phyloP scores from a whole-genome alignment of 176 grass and related monocot genomes.

The Carex littledalei region DNA sequence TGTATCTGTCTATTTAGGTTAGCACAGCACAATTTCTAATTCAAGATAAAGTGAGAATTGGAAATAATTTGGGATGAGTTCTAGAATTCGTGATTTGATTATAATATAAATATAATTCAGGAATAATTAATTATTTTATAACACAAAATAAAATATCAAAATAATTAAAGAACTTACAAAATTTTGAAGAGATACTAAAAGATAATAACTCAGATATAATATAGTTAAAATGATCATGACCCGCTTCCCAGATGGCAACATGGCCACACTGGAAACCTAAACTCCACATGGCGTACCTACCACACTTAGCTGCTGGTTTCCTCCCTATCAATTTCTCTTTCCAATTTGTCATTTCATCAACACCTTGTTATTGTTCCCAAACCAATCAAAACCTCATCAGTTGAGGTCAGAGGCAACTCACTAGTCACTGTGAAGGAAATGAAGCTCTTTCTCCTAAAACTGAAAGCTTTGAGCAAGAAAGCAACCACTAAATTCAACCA shows the following conservation, averaged over 20 bases:
- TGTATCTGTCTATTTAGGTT: too few relatives aligned
- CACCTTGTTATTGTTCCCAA: not conserved
- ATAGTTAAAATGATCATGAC: not conserved
- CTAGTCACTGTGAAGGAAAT: not conserved
- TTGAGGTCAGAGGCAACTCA: not conserved
- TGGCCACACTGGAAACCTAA: not conserved
- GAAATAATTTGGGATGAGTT: too few relatives aligned
- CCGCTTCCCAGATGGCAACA: not conserved
- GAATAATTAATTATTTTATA: too few relatives aligned
- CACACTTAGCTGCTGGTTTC: not conserved
- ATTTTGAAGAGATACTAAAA: too few relatives aligned
- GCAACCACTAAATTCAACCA: slow-evolving; percentile 19
- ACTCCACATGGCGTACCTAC: not conserved
- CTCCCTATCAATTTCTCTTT: not conserved
- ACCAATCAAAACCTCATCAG: not conserved
- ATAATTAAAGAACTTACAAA: too few relatives aligned
- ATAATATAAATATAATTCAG: too few relatives aligned
- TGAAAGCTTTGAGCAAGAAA: slow-evolving; percentile 16
- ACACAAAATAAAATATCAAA: too few relatives aligned
- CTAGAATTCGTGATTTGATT: not conserved
- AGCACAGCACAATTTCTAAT: not conserved
- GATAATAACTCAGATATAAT: too few relatives aligned
- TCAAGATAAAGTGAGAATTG: not conserved
- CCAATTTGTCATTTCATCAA: not conserved
- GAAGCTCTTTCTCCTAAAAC: slow-evolving; percentile 13